Evolutionary conservation across 805 yeast species (phyloP).

Genomic region (Wickerhamiella bombiphila): DNA sequence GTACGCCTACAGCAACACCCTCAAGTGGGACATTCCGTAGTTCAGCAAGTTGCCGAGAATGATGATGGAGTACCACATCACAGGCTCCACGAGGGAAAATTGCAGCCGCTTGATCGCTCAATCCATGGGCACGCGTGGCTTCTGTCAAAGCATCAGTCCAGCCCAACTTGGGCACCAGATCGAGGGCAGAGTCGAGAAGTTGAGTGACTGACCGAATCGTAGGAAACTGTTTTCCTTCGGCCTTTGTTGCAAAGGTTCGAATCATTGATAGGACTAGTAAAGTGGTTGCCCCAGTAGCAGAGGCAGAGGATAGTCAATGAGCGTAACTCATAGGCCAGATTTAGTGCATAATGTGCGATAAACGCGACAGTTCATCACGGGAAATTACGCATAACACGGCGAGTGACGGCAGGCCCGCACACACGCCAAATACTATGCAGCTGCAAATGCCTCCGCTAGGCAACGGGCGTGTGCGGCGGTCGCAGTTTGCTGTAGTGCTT

Average conservation of each 20-base stretch:
- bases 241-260: no score
- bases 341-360: no score
- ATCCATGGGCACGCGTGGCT: slow-evolving; percentile 35
- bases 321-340: no score
- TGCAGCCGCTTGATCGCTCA: slow-evolving; percentile 37
- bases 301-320: no score
- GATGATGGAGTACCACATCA: slow-evolving; percentile 43
- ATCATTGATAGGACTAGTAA: no score
- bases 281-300: no score
- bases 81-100: slow-evolving; percentile 31
- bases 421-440: not conserved
- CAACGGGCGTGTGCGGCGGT: slow-evolving; percentile 13
- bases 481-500: slow-evolving; percentile 33
- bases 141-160: slow-evolving; percentile 35
- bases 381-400: no score
- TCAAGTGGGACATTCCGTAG: slow-evolving; percentile 19
- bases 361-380: no score
- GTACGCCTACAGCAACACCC: no score
- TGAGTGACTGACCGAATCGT: no score
- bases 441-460: not conserved
- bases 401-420: no score
- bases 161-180: slow-evolving; percentile 37
- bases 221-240: no score
- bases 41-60: slow-evolving; percentile 27
- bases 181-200: slow-evolving; percentile 26